phyloP scores from a whole-genome alignment of 2,329 filamentous ascomycete genomes.

The Stemphylium vesicarium region DNA sequence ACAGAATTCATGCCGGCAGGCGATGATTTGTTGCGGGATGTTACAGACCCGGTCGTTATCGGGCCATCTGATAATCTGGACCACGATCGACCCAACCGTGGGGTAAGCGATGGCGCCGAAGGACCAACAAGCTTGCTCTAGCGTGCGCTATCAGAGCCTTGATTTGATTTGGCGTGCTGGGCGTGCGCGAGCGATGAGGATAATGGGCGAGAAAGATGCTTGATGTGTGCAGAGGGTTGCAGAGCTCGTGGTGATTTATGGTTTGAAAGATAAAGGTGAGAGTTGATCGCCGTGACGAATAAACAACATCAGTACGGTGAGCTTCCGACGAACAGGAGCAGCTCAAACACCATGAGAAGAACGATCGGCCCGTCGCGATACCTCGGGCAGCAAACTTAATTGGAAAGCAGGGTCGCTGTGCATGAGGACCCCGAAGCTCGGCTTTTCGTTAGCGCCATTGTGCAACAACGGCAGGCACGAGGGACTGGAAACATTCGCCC shows the following conservation, averaged over 20 bases:
- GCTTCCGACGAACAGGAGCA: background rate
- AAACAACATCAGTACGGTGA: background rate
- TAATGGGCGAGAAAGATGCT: background rate
- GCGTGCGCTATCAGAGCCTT: slow-evolving; percentile 22
- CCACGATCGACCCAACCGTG: slow-evolving; percentile 16
- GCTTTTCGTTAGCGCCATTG: slow-evolving; percentile 15
- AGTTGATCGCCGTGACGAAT: background rate
- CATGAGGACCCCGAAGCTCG: slow-evolving; percentile 15
- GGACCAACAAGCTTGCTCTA: slow-evolving; percentile 22
- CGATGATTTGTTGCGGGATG: slow-evolving; percentile 20
- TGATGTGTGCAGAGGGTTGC: background rate
- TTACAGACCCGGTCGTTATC: slow-evolving; percentile 23
- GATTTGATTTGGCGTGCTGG: slow-evolving; percentile 32
- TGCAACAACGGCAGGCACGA: slow-evolving; percentile 4
- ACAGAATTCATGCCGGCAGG: background rate
- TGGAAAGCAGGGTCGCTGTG: slow-evolving; percentile 5
- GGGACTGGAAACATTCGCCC: background rate
- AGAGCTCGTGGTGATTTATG: background rate
- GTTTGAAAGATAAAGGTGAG: too few species aligned
- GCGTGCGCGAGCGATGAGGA: slow-evolving; percentile 15
- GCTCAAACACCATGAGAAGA: slow-evolving; percentile 2
- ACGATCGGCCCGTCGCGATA: slow-evolving; percentile 10
- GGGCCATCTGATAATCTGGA: slow-evolving; percentile 42
- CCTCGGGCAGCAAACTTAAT: slow-evolving; percentile 8
- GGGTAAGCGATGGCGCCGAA: slow-evolving; percentile 24